Evolutionary conservation across 164 flowering plant species (phyloP).

Genomic region (Echeveria elegans): DNA sequence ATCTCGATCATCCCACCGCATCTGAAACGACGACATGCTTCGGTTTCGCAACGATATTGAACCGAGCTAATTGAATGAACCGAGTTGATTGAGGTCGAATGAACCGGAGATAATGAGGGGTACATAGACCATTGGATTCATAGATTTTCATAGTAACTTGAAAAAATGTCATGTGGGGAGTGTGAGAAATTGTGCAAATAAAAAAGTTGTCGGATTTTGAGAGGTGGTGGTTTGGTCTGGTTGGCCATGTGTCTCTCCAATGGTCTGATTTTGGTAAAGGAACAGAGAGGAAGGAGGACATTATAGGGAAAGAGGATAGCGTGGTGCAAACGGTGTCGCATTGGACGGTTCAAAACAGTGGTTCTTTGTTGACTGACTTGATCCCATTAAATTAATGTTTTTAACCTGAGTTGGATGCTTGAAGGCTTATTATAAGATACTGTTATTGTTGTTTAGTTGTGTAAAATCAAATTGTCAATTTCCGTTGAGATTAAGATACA

Average conservation of each 20-base stretch:
- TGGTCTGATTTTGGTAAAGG: not conserved
- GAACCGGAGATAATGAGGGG: slow-evolving; percentile 1
- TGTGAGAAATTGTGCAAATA: slow-evolving; percentile 38
- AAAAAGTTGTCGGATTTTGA: slow-evolving; percentile 12
- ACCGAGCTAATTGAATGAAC: not conserved
- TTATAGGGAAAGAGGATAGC: slow-evolving; percentile 30
- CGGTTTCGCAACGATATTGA: slow-evolving; percentile 68
- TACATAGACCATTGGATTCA: slow-evolving; percentile 15
- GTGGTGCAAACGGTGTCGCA: slow-evolving; percentile 60
- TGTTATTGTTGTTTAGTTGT: not conserved
- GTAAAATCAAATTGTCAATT: not conserved
- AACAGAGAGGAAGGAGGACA: not conserved
- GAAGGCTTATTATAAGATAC: not conserved
- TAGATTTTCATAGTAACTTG: too few relatives aligned
- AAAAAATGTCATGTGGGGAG: slow-evolving; percentile 40
- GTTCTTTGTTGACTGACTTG: not conserved
- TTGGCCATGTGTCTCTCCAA: slow-evolving; percentile 1
- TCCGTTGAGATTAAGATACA: not conserved
- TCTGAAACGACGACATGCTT: slow-evolving; percentile 60
- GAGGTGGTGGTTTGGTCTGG: not conserved
- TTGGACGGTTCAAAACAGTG: not conserved
- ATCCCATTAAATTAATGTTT: not conserved
- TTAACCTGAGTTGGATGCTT: not conserved
- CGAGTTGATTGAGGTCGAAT: not conserved
- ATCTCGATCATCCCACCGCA: slow-evolving; percentile 83